Conservation (phyloP, 106 monocot species). For the Gastrodia elata region DNA sequence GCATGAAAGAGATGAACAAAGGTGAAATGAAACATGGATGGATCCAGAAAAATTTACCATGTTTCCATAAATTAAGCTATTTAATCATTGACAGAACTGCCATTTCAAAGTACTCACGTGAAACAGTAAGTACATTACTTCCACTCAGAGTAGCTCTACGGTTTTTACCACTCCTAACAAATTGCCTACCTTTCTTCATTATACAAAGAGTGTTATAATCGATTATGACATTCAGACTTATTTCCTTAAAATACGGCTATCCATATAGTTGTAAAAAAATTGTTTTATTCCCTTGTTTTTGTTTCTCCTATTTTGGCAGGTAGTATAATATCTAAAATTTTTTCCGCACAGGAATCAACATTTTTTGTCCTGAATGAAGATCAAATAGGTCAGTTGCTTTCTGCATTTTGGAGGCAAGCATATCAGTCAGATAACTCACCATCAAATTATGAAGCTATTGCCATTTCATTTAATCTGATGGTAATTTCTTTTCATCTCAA, state of each 20-base stretch:
- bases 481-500: slow-evolving; percentile 65
- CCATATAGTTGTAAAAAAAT: background rate
- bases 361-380: slow-evolving; percentile 65
- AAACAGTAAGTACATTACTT: slow-evolving; percentile 29
- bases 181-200: background rate
- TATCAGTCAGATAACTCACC: slow-evolving; percentile 76
- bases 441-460: slow-evolving; percentile 85
- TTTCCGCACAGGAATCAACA: slow-evolving; percentile 44
- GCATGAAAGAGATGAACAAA: slow-evolving; percentile 27
- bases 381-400: slow-evolving; percentile 59
- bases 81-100: slow-evolving; percentile 53
- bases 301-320: background rate
- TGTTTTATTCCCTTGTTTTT: background rate
- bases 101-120: slow-evolving; percentile 21
- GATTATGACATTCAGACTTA: background rate
- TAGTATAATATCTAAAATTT: slow-evolving; percentile 4
- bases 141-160: background rate
- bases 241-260: background rate
- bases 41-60: slow-evolving; percentile 45
- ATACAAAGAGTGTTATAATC: background rate
- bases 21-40: slow-evolving; percentile 36
- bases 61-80: slow-evolving; percentile 50
- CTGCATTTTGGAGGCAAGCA: slow-evolving; percentile 85
- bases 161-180: background rate
- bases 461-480: slow-evolving; percentile 71